Conservation (phyloP, 345 rosid species). For the Microcos paniculata region DNA sequence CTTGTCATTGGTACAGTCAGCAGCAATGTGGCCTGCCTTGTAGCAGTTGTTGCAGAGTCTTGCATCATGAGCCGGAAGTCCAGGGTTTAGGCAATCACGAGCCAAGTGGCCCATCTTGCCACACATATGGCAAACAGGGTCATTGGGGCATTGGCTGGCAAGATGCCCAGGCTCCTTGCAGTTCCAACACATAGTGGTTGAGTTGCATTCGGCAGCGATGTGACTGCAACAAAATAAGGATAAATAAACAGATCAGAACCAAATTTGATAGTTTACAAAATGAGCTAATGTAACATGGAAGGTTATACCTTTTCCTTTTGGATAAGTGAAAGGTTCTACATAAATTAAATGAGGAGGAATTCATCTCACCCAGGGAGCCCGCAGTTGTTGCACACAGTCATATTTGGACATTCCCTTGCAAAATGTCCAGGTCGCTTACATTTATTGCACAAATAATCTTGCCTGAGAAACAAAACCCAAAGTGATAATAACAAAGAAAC, state of each 20-base stretch:
- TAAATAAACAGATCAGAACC: neutral
- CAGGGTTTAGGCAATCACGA: constrained; percentile 7
- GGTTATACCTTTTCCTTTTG: neutral
- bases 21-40: constrained; percentile 11
- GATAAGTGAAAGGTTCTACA: neutral
- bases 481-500: neutral
- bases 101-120: constrained; percentile 18
- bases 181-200: constrained; percentile 23
- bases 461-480: constrained; percentile 20
- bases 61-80: constrained; percentile 7
- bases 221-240: neutral
- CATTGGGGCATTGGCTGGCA: constrained; percentile 16
- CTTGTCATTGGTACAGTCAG: constrained; percentile 9
- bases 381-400: constrained; percentile 25
- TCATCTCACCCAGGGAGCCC: constrained; percentile 29
- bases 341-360: neutral
- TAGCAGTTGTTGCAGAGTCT: constrained; percentile 26
- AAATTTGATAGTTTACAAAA: neutral
- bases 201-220: constrained; percentile 22
- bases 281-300: neutral
- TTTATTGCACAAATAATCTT: constrained; percentile 30
- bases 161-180: constrained; percentile 19
- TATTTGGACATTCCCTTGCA: constrained; percentile 34
- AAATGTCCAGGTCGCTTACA: constrained; percentile 32
- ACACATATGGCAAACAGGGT: constrained; percentile 21